Evolutionary conservation across 139 green algal genomes (phyloP).

Genomic region (Volvox africanus): DNA sequence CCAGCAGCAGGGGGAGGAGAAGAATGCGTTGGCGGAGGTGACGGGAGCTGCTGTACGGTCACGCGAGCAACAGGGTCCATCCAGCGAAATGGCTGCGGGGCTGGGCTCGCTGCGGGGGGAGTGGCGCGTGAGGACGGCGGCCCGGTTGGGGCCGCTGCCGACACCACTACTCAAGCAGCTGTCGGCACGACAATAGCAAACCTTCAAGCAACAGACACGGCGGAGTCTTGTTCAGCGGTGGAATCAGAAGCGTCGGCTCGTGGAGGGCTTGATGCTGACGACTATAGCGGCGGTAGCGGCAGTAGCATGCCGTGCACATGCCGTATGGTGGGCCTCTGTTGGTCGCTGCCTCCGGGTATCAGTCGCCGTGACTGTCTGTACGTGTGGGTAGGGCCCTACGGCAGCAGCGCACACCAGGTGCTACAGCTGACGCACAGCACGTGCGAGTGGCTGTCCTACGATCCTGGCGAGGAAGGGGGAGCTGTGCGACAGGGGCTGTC

Average conservation of each 20-base stretch:
- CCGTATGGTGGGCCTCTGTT: conserved; percentile 55
- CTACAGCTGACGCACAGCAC: conserved; percentile 79
- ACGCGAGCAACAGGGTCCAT: neutral
- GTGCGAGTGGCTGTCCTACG: conserved; percentile 63
- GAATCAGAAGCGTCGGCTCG: too few species aligned
- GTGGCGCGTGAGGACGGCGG: neutral
- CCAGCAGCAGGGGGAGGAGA: too few species aligned
- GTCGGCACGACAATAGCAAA: too few species aligned
- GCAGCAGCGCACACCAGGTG: conserved; percentile 63
- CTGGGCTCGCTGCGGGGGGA: neutral
- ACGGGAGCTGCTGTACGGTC: too few species aligned
- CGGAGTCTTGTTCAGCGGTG: too few species aligned
- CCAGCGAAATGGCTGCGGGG: neutral
- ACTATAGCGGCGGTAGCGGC: neutral
- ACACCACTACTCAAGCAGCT: neutral
- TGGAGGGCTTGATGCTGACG: neutral
- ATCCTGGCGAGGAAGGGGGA: neutral
- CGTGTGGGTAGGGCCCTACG: conserved; percentile 74
- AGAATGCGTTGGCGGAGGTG: too few species aligned
- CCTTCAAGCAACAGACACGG: too few species aligned
- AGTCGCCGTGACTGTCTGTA: conserved; percentile 45
- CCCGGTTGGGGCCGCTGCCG: neutral
- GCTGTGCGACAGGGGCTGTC: conserved; percentile 24
- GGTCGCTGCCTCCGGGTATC: conserved; percentile 53
- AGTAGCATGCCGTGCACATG: neutral